These are phyloP conservation scores for Fusarium papillatum DNA, from an alignment of 2,329 filamentous ascomycete genomes.

Conservation along the genomic window DNA sequence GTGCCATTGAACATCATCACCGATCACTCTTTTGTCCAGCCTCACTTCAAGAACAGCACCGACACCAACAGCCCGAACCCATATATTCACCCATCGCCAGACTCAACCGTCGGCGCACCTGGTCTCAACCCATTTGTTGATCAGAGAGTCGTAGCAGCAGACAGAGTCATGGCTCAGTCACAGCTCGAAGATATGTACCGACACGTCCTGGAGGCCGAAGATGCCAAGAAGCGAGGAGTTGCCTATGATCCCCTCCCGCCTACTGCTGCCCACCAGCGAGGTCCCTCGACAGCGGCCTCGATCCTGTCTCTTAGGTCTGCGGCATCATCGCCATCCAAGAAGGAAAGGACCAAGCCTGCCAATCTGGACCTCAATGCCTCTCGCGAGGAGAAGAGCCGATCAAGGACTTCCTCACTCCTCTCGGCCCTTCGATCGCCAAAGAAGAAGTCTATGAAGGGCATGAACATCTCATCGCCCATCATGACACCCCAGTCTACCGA, in stretches of 20 bases:
- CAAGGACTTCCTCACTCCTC: constrained; percentile 70
- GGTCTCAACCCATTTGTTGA: constrained; percentile 82
- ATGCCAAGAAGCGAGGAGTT: constrained; percentile 71
- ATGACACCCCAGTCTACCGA: constrained; percentile 73
- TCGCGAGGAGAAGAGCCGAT: constrained; percentile 65
- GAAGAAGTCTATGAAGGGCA: constrained; percentile 63
- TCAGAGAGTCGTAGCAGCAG: constrained; percentile 79
- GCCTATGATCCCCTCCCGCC: constrained; percentile 59
- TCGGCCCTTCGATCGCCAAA: constrained; percentile 73
- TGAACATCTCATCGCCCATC: constrained; percentile 75
- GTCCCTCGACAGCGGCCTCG: constrained; percentile 33
- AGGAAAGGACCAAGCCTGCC: constrained; percentile 62
- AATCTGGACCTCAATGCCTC: constrained; percentile 61
- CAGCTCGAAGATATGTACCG: constrained; percentile 94
- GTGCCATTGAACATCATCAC: constrained; percentile 35
- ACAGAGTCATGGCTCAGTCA: constrained; percentile 81
- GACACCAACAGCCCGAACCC: constrained; percentile 49
- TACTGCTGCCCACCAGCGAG: constrained; percentile 39
- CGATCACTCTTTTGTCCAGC: constrained; percentile 47
- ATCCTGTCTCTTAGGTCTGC: constrained; percentile 44
- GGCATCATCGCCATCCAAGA: constrained; percentile 55
- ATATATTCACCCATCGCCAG: constrained; percentile 62
- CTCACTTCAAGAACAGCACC: constrained; percentile 63
- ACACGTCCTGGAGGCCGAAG: constrained; percentile 92
- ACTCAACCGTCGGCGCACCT: constrained; percentile 61